Evolutionary conservation across 768 basidiomycete genomes (phyloP), one percentile per base, ranked within the genome.

Genomic region (Pleurotus pulmonarius): DNA sequence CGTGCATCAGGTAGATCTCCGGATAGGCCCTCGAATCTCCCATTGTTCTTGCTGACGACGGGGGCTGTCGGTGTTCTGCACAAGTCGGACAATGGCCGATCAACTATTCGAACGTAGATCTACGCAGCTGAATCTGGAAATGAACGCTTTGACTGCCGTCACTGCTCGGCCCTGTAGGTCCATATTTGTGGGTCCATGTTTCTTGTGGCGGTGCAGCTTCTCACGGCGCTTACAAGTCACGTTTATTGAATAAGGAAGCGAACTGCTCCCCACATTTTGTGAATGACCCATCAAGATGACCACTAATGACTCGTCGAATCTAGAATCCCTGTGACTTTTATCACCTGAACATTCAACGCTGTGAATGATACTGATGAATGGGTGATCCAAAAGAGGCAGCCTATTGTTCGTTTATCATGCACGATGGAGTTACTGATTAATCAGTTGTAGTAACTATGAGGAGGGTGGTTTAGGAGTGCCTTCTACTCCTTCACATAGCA

Each of bases 141-240:
- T 38, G 34, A 37, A 34, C 37, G 18, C 51, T 53, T 53, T 20
- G 51, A 53, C 51, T 53, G 51, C 51, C 51, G 51, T 53, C 51
- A 53, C 39, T 38, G 15, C 4, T 39, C 51, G 51, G 37, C 51
- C 51, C 51, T 53, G 51, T 53, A 38, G 51, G 51, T 53, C 49
- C 52, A 60, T 65, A 65, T 62, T 75, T 75, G 72, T 69, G 64
- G 73, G 68, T 69, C 75, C 65, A 69, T 71, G 69, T 76, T 64
- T 77, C 73, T 72, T 59, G 75, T 76, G 75, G 75, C 74, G 70
- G 73, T 67, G 65, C 58, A 56, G 53, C 61, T 60, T 69, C 67
- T 65, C 63, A 43, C 20, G 7, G 20, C 41, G 29, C 41, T 13
- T 11, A 40, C 39, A 40, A 40, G 11, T 11, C 9, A 40, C 39